These are phyloP conservation scores for Ulota crispa DNA, from an alignment of 225 moss, liverwort and hornwort genomes.

Conservation along the genomic window DNA sequence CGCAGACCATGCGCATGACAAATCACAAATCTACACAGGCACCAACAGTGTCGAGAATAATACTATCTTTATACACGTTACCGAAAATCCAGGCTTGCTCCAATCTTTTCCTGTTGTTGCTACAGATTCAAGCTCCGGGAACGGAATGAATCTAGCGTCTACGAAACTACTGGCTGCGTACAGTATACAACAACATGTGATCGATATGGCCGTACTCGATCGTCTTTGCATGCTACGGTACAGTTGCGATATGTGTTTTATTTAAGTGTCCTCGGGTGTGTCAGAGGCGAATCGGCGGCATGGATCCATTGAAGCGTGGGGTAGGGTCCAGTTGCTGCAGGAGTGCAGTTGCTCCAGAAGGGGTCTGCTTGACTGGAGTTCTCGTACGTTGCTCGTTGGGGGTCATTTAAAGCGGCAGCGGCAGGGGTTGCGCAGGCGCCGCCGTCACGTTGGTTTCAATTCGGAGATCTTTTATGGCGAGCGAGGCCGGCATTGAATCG, in stretches of 20 bases:
- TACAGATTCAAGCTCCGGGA: not conserved
- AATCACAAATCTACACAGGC: not conserved
- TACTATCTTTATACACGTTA: constrained; percentile 15
- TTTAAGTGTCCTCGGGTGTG: not conserved
- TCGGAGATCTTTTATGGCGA: constrained; percentile 9
- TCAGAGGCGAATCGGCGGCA: constrained; percentile 56
- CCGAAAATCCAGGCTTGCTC: too few relatives aligned
- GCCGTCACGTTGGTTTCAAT: constrained; percentile 15
- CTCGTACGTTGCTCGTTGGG: not conserved
- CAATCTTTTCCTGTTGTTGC: too few relatives aligned
- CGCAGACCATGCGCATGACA: not conserved
- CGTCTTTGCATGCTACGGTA: not conserved
- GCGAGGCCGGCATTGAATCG: not conserved
- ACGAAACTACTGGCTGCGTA: not conserved
- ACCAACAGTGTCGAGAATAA: not conserved
- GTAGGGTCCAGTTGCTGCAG: not conserved
- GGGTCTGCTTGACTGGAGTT: not conserved
- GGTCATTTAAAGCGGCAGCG: not conserved
- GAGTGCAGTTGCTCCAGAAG: too few relatives aligned
- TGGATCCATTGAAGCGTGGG: constrained; percentile 46
- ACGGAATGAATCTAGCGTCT: not conserved
- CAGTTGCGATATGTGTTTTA: not conserved
- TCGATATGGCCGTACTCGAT: too few relatives aligned
- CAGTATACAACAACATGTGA: too few relatives aligned
- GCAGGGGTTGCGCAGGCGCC: not conserved